Conservation (phyloP, 768 basidiomycete genomes). For the Candolleomyces efflorescens region DNA sequence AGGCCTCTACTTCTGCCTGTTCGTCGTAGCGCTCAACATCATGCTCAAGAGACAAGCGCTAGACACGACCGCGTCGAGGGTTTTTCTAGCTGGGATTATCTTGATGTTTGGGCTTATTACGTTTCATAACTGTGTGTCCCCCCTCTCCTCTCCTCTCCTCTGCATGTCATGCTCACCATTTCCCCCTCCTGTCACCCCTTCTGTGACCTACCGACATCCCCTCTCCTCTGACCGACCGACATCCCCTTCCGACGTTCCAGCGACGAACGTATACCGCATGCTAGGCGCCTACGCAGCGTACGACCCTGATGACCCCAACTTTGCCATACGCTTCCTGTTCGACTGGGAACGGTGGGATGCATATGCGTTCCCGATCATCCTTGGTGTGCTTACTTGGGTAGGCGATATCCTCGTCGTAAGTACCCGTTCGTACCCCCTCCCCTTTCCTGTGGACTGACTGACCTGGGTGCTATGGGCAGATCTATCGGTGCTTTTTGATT, state of each 20-base stretch:
- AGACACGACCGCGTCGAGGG: constrained; percentile 11
- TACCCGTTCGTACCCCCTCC: neutral
- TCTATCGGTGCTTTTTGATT: constrained; percentile 12
- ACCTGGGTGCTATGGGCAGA: constrained; percentile 3
- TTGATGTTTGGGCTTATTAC: constrained; percentile 7
- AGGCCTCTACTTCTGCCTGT: constrained; percentile 16
- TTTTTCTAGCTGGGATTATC: constrained; percentile 2
- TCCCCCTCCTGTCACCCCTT: no score
- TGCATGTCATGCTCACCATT: no score
- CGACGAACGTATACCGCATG: constrained; percentile 14
- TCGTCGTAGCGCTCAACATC: constrained; percentile 15
- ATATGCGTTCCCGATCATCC: constrained; percentile 12
- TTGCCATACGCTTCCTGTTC: constrained; percentile 11
- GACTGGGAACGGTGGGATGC: constrained; percentile 18
- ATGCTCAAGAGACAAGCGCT: constrained; percentile 12
- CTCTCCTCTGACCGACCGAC: no score
- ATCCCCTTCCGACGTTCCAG: neutral
- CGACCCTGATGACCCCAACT: neutral
- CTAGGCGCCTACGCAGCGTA: constrained; percentile 16
- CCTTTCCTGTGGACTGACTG: no score
- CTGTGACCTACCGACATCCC: no score
- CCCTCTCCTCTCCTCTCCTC: neutral
- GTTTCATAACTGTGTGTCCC: constrained; percentile 14
- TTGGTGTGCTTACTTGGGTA: constrained; percentile 16
- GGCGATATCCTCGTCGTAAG: constrained; percentile 15